Evolutionary conservation across 192 early-diverging fungal species (phyloP), one percentile per base, ranked within the genome.

Genomic region (Rhizoclosmatium globosum): DNA sequence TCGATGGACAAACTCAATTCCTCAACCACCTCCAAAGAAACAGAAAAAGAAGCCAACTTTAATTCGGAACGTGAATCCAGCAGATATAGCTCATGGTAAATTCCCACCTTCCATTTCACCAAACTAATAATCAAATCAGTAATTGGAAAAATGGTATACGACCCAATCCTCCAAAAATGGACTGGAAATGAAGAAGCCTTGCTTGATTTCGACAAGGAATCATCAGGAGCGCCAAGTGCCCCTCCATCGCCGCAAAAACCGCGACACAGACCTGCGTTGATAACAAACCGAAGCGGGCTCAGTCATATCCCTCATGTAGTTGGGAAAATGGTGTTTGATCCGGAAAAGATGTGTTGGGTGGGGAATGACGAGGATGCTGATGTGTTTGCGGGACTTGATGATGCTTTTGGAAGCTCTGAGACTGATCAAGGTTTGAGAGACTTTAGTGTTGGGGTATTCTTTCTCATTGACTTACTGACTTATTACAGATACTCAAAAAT

Each of bases 291-390:
- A n/a, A 76, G 71, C 56, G 80, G 79, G 6, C 19, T 72, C 13
- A 64, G 58, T 11, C 68, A 79, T n/a, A 7, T 80, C 7, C 79
- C 81, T n/a, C 76, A 83, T 17, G 21, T 70, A 4, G 82, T 85
- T 23, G 84, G 82, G 21, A 66, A 57, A 19, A 89, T 89, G 87
- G 71, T 78, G 42, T 89, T 86, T 79, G 87, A 89, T 76, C 82
- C 85, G 3, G 81, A 85, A 3, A 81, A 77, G n/a, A 87, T 86
- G 85, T 70, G 77, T 11, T 89, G 87, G 87, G 58, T 79, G 15
- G 85, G 87, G 3, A 89, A 87, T 61, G 85, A 89, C 6, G 87
- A 86, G 42, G 87, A 89, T 7, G 64, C 21, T 39, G 77, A 86
- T 64, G 78, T 88, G 2, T 88, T 88, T 82, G 82, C 75, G 6